Conservation (phyloP, 768 basidiomycete genomes). For the Saitozyma podzolica region DNA sequence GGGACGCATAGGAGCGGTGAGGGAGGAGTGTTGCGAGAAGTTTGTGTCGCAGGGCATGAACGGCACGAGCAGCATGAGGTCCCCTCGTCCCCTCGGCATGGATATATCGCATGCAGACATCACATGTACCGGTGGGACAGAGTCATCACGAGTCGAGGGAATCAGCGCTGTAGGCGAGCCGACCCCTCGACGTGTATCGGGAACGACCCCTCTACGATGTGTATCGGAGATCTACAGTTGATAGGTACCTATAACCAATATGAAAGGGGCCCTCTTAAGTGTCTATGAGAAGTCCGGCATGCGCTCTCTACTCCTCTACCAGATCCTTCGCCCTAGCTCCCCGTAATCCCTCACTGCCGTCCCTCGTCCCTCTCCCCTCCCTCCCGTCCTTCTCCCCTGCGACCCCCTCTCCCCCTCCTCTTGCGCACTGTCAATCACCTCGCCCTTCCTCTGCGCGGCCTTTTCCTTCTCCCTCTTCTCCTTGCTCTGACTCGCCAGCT, state of each 20-base stretch:
- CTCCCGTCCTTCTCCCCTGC: slow-evolving; percentile 5
- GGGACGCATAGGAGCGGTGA: neutral
- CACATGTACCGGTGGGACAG: too few species aligned
- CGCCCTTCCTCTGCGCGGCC: slow-evolving; percentile 38
- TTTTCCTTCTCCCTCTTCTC: slow-evolving; percentile 33
- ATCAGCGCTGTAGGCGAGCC: too few species aligned
- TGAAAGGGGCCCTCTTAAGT: neutral
- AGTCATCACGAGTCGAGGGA: too few species aligned
- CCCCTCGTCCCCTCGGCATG: neutral
- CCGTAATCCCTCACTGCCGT: neutral
- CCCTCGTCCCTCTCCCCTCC: slow-evolving; percentile 2
- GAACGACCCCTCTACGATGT: too few species aligned
- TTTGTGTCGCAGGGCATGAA: too few species aligned
- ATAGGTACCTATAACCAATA: too few species aligned
- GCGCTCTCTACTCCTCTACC: neutral
- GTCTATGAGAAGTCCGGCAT: neutral
- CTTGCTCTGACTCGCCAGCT: slow-evolving; percentile 40
- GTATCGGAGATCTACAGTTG: too few species aligned
- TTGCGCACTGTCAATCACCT: slow-evolving; percentile 26
- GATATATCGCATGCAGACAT: neutral
- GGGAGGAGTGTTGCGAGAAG: too few species aligned
- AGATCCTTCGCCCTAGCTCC: neutral
- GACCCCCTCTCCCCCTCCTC: slow-evolving; percentile 14
- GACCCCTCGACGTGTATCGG: too few species aligned
- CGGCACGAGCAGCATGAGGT: neutral